phyloP scores from a whole-genome alignment of 208 protist species.

The Wallacemonas collosoma region DNA sequence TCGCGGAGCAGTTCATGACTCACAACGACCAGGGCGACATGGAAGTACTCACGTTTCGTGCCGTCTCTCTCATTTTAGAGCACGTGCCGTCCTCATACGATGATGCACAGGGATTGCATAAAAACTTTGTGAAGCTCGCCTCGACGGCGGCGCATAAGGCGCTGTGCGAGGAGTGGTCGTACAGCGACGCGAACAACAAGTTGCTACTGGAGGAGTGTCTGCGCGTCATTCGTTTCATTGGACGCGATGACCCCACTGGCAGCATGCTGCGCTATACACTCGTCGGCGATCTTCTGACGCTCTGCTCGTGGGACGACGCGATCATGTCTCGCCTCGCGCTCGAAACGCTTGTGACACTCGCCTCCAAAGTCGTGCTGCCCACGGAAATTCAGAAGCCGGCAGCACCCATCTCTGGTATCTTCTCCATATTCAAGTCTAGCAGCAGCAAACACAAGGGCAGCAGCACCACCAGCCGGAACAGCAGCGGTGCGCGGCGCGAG shows the following conservation, averaged over 20 bases:
- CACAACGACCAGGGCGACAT: slow-evolving; percentile 51
- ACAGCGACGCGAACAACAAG: slow-evolving; percentile 42
- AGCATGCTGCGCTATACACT: slow-evolving; percentile 56
- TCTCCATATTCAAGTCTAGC: slow-evolving; percentile 51
- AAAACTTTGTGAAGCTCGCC: slow-evolving; percentile 43
- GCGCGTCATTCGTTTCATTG: slow-evolving; percentile 81
- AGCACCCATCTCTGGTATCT: slow-evolving; percentile 28
- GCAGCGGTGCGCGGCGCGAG: background rate
- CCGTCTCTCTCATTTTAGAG: slow-evolving; percentile 81
- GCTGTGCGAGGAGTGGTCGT: slow-evolving; percentile 60
- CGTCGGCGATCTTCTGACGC: slow-evolving; percentile 67
- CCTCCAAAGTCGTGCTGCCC: slow-evolving; percentile 77
- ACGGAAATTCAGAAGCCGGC: slow-evolving; percentile 49
- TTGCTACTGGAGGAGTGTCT: slow-evolving; percentile 79
- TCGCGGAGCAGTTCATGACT: slow-evolving; percentile 45
- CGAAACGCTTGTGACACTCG: slow-evolving; percentile 70
- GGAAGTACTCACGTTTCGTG: slow-evolving; percentile 64
- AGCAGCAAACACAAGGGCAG: slow-evolving; percentile 26
- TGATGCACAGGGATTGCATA: slow-evolving; percentile 44
- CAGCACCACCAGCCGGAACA: slow-evolving; percentile 5
- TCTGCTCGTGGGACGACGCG: slow-evolving; percentile 59
- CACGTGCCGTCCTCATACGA: slow-evolving; percentile 80
- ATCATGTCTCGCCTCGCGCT: slow-evolving; percentile 72
- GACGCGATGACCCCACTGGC: slow-evolving; percentile 67
- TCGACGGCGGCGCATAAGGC: slow-evolving; percentile 55